Conservation (phyloP, 805 yeast genomes). For the Metschnikowia cubensis region DNA sequence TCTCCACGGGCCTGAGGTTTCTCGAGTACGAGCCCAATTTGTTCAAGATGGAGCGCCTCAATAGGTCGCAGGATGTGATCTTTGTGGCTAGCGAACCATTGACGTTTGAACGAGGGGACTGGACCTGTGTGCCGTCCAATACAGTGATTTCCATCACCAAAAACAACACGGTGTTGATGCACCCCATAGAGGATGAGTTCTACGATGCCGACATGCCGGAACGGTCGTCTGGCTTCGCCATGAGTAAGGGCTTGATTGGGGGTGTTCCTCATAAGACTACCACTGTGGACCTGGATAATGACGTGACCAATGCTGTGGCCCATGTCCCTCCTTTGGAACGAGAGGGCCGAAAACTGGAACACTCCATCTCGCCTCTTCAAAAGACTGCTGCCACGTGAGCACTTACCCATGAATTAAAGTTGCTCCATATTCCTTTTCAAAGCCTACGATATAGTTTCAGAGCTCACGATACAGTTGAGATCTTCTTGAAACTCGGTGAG, state of each 20-base stretch:
- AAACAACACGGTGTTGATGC: constrained; percentile 77
- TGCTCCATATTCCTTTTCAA: no score
- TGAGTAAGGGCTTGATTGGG: constrained; percentile 89
- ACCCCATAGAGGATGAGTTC: constrained; percentile 88
- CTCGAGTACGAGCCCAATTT: constrained; percentile 88
- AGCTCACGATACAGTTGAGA: no score
- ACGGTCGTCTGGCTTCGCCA: constrained; percentile 79
- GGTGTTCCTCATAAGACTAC: constrained; percentile 68
- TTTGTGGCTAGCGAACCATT: constrained; percentile 96
- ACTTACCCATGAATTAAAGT: no score
- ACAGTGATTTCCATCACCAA: constrained; percentile 75
- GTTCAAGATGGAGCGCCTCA: constrained; percentile 89
- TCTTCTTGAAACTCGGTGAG: no score
- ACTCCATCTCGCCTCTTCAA: background rate
- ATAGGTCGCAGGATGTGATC: constrained; percentile 90
- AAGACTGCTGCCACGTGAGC: background rate
- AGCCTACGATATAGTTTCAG: no score
- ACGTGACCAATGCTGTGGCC: constrained; percentile 22
- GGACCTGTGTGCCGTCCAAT: constrained; percentile 96
- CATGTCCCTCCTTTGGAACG: constrained; percentile 34
- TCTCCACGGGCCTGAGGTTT: constrained; percentile 89
- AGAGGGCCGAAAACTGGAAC: constrained; percentile 28
- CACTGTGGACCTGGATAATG: constrained; percentile 9
- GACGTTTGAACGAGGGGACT: constrained; percentile 94
- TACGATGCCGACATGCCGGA: constrained; percentile 64